Evolutionary conservation across 805 yeast genomes (phyloP).

Genomic region (Cyberlindnera americana): DNA sequence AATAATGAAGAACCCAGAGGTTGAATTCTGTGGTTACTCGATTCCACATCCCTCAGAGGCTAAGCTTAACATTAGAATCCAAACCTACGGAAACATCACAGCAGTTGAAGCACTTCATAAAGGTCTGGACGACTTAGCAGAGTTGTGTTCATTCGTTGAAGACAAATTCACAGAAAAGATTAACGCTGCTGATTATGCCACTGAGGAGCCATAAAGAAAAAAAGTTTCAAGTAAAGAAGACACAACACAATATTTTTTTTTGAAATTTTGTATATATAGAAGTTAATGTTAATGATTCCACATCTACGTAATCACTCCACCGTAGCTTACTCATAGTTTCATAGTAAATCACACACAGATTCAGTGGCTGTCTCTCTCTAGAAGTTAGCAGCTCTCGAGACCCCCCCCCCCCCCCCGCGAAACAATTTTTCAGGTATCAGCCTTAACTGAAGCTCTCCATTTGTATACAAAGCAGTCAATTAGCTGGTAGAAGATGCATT

Average conservation of each 20-base stretch:
- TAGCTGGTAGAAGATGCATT: slow-evolving; percentile 3
- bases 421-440: not conserved
- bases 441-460: not conserved
- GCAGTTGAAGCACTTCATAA: slow-evolving; percentile 92
- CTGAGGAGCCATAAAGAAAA: slow-evolving; percentile 45
- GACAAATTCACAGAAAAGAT: slow-evolving; percentile 69
- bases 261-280: not conserved
- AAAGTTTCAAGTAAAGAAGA: too few relatives aligned
- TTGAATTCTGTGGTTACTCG: slow-evolving; percentile 97
- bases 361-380: too few relatives aligned
- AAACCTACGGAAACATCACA: slow-evolving; percentile 80
- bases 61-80: slow-evolving; percentile 85
- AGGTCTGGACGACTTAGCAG: slow-evolving; percentile 82
- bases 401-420: not conserved
- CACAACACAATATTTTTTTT: too few relatives aligned
- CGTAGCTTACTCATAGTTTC: too few relatives aligned
- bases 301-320: too few relatives aligned
- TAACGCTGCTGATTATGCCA: slow-evolving; percentile 48
- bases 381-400: not conserved
- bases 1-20: slow-evolving; percentile 96
- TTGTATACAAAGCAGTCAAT: too few relatives aligned
- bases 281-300: not conserved
- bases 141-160: slow-evolving; percentile 80
- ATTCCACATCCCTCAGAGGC: slow-evolving; percentile 98
- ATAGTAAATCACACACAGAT: too few relatives aligned